These are phyloP conservation scores for Skeletonema menzelii DNA, from an alignment of 108 stramenopile genomes.

Conservation along the genomic window DNA sequence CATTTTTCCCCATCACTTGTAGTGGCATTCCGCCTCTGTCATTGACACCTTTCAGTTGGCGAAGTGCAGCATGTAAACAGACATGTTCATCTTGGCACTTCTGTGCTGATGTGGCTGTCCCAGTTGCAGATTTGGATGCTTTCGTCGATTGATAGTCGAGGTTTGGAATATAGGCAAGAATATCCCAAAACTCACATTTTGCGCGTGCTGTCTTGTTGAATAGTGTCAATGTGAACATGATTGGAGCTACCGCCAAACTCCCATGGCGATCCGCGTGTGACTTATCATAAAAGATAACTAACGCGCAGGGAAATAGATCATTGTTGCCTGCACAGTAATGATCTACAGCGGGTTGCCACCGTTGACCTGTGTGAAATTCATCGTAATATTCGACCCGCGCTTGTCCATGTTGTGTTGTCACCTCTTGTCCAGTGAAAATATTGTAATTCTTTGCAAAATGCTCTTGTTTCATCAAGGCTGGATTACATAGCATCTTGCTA, in stretches of 20 bases:
- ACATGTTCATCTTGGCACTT: neutral
- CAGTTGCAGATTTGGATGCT: neutral
- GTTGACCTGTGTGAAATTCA: conserved; percentile 6
- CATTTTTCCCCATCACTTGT: neutral
- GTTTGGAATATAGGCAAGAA: neutral
- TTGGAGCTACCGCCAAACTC: neutral
- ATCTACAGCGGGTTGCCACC: neutral
- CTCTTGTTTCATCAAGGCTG: neutral
- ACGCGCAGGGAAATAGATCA: neutral
- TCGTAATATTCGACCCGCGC: no score
- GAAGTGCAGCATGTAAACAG: neutral
- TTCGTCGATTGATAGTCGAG: neutral
- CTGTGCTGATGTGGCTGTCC: neutral
- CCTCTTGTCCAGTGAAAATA: conserved; percentile 8
- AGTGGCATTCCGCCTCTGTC: neutral
- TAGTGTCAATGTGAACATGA: neutral
- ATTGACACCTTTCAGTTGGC: neutral
- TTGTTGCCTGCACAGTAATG: neutral
- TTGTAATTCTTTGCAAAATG: conserved; percentile 4
- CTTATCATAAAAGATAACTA: neutral
- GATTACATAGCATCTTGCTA: neutral
- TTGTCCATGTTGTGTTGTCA: no score
- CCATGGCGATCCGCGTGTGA: neutral
- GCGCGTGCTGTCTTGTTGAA: neutral
- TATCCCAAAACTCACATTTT: neutral